These are phyloP conservation scores for Suillus bovinus DNA, from an alignment of 768 basidiomycete genomes.

Conservation along the genomic window DNA sequence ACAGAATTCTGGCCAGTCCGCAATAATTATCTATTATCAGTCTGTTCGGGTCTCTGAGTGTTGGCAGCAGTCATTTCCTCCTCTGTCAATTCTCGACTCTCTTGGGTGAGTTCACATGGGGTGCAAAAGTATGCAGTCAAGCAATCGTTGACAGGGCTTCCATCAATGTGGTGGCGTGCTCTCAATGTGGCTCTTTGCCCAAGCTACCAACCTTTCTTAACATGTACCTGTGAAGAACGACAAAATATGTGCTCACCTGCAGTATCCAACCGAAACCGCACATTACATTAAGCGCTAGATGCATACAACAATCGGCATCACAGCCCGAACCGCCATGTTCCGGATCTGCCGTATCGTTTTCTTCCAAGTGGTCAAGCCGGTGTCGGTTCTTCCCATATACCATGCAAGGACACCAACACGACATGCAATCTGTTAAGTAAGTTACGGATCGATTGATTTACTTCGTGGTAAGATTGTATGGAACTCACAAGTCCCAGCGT, in stretches of 20 bases:
- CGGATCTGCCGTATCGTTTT: slow-evolving; percentile 35
- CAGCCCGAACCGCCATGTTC: slow-evolving; percentile 30
- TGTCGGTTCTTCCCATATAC: slow-evolving; percentile 38
- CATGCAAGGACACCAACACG: slow-evolving; percentile 41
- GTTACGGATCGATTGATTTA: background rate
- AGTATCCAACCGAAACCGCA: slow-evolving; percentile 8
- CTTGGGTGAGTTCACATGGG: slow-evolving; percentile 51
- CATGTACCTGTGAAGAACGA: background rate
- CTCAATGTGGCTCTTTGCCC: slow-evolving; percentile 41
- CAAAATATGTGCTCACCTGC: slow-evolving; percentile 2
- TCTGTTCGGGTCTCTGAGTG: too few relatives aligned
- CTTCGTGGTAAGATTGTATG: background rate
- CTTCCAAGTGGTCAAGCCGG: slow-evolving; percentile 34
- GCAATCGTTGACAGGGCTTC: slow-evolving; percentile 44
- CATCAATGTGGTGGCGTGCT: slow-evolving; percentile 47
- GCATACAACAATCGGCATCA: slow-evolving; percentile 20
- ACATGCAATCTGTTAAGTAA: slow-evolving; percentile 10
- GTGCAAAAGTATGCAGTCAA: slow-evolving; percentile 41
- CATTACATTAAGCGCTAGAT: slow-evolving; percentile 11
- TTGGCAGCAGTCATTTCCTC: slow-evolving; percentile 33
- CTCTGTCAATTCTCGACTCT: slow-evolving; percentile 45
- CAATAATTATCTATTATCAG: background rate
- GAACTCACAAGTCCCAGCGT: slow-evolving; percentile 6
- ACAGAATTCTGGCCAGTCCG: background rate
- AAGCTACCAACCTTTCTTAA: slow-evolving; percentile 19